Percentiles rank a stretch among this genome's conserved stretches.
Conservation (phyloP, 306 rosid genomes). For the Trichosanthes cucumerina region DNA sequence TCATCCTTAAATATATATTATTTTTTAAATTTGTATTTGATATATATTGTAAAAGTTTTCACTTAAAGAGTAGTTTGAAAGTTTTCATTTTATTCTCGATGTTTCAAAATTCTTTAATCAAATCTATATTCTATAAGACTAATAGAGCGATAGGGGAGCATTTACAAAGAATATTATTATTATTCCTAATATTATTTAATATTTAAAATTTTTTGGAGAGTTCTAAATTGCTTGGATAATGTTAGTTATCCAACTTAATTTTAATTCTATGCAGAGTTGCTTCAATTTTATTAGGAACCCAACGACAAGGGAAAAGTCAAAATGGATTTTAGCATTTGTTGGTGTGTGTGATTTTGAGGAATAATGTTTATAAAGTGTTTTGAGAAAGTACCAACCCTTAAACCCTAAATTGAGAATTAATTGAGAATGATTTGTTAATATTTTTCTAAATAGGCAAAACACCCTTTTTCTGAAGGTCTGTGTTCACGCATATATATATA, state of each 20-base stretch:
- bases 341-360: neutral
- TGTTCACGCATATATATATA: neutral
- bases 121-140: neutral
- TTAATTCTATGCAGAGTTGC: neutral
- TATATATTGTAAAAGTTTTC: neutral
- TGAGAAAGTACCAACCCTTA: neutral
- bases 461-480: neutral
- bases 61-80: neutral
- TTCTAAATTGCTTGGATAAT: neutral
- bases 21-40: neutral
- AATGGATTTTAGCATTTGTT: neutral
- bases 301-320: neutral
- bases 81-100: neutral
- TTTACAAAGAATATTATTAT: neutral
- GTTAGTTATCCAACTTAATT: neutral
- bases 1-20: neutral
- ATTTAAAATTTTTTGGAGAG: neutral
- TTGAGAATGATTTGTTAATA: neutral
- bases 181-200: neutral
- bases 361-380: neutral
- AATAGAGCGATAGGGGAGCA: neutral
- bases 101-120: neutral
- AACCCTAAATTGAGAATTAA: no score
- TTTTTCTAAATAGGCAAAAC: neutral
- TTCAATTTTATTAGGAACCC: neutral